Percentiles rank a stretch among this genome's conserved stretches.
Evolutionary conservation across 2,329 filamentous ascomycete genomes (phyloP).

Genomic region (Hypoxylon sp.): DNA sequence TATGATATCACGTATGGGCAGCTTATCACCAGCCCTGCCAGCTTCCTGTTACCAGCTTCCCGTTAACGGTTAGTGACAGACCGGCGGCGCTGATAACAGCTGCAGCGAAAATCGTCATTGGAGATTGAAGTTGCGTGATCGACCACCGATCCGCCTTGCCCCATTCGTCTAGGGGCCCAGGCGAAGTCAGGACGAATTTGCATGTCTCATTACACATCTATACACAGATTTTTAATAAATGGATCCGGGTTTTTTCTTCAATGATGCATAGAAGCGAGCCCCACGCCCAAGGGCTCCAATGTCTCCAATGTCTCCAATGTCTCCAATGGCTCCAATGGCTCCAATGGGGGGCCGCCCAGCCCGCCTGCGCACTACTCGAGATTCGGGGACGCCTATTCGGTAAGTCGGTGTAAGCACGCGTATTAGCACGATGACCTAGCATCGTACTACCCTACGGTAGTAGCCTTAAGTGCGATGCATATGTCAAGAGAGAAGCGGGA

Average conservation of each 20-base stretch:
- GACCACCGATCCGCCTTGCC: constrained; percentile 22
- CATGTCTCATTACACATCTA: background rate
- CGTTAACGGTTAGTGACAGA: background rate
- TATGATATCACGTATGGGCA: constrained; percentile 21
- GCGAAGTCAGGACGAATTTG: constrained; percentile 10
- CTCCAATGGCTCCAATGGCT: too few species aligned
- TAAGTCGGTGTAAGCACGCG: background rate
- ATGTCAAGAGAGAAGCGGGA: background rate
- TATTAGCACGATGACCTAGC: background rate
- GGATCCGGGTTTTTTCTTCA: background rate
- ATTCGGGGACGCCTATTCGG: constrained; percentile 3
- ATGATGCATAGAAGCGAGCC: background rate
- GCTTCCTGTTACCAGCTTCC: background rate
- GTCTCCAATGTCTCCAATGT: too few species aligned
- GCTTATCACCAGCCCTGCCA: background rate
- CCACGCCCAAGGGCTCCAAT: background rate
- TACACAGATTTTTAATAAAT: constrained; percentile 2
- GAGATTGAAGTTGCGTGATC: constrained; percentile 33
- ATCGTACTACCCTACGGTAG: background rate
- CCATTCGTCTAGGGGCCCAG: constrained; percentile 13
- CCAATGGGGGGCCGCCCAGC: constrained; percentile 10
- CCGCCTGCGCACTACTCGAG: background rate
- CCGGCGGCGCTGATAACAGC: constrained; percentile 3
- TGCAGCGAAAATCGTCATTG: constrained; percentile 27
- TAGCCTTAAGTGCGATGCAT: background rate